phyloP scores from a whole-genome alignment of 129 eudicot genomes.

The Lonicera japonica region DNA sequence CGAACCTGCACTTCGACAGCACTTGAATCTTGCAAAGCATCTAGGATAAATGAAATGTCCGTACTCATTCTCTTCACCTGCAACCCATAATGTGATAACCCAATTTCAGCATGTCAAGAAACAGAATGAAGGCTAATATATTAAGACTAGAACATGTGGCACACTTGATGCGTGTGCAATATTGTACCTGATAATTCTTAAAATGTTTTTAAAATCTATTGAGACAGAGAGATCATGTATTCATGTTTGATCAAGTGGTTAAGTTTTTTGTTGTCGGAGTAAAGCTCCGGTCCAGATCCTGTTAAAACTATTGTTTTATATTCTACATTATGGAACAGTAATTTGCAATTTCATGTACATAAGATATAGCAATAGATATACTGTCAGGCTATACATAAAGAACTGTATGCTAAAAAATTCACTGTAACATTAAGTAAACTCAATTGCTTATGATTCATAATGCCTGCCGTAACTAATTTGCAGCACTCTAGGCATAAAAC shows the following conservation, averaged over 20 bases:
- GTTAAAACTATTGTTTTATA: too few relatives aligned
- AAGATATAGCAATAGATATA: too few relatives aligned
- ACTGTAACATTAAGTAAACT: not conserved
- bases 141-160: not conserved
- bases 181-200: too few relatives aligned
- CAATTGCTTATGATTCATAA: not conserved
- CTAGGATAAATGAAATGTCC: slow-evolving; percentile 71
- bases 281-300: too few relatives aligned
- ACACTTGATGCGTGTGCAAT: too few relatives aligned
- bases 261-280: too few relatives aligned
- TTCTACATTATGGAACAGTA: too few relatives aligned
- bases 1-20: slow-evolving; percentile 86
- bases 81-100: slow-evolving; percentile 12
- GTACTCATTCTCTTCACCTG: slow-evolving; percentile 92
- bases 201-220: too few relatives aligned
- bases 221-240: too few relatives aligned
- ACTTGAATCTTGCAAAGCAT: slow-evolving; percentile 60
- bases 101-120: slow-evolving; percentile 3
- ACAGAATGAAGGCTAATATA: slow-evolving; percentile 3
- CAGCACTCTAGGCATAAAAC: slow-evolving; percentile 1
- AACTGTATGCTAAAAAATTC: not conserved
- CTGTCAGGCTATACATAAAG: not conserved
- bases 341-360: too few relatives aligned
- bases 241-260: too few relatives aligned
- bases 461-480: not conserved